Conservation (phyloP, 1,139 yeast species). For the Yarrowia galli region DNA sequence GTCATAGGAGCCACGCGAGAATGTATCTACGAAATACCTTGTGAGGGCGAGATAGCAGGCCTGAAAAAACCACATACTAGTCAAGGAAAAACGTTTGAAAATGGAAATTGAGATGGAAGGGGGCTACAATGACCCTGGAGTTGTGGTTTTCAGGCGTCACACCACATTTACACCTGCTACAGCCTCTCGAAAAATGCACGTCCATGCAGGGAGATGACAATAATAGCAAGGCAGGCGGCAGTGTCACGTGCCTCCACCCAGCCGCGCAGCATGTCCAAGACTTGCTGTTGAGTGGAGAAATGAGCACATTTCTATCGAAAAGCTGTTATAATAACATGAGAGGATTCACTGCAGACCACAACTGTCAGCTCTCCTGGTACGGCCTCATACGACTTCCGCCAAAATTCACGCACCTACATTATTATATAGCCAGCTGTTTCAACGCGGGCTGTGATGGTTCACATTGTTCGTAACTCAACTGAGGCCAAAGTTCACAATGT, state of each 20-base stretch:
- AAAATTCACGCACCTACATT: slow-evolving; percentile 4
- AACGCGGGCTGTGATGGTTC: slow-evolving; percentile 7
- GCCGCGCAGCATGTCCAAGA: slow-evolving; percentile 23
- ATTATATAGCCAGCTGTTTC: slow-evolving; percentile 8
- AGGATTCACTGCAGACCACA: background rate
- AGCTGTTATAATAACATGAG: background rate
- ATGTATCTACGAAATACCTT: background rate
- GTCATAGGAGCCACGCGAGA: slow-evolving; percentile 36
- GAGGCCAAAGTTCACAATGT: slow-evolving; percentile 26
- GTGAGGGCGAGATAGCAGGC: background rate
- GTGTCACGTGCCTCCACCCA: slow-evolving; percentile 34
- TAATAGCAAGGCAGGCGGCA: slow-evolving; percentile 35
- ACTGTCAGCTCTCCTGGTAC: no score
- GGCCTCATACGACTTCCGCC: background rate
- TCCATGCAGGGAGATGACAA: slow-evolving; percentile 36
- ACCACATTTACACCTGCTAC: background rate
- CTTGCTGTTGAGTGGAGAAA: slow-evolving; percentile 5
- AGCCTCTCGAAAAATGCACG: slow-evolving; percentile 28
- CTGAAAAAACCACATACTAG: background rate
- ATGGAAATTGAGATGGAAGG: no score
- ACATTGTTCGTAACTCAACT: slow-evolving; percentile 27
- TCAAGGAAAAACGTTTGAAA: background rate
- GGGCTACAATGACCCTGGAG: no score
- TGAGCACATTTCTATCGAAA: background rate
- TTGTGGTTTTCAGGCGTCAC: background rate